Evolutionary conservation across 371 early-diverging fungal species (phyloP).

Genomic region (Cokeromyces recurvatus): DNA sequence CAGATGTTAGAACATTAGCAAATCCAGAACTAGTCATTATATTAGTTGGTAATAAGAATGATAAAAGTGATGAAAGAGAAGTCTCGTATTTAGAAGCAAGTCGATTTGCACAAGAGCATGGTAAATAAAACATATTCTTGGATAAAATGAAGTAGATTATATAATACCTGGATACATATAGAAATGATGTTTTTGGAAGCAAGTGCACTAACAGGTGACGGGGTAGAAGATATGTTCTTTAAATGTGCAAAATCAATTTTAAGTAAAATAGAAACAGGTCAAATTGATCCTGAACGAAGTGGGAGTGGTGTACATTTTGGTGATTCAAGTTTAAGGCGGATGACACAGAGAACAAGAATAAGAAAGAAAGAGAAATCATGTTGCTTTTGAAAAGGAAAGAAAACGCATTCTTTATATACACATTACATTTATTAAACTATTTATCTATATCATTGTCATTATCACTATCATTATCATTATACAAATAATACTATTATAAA

Average conservation of each 20-base stretch:
- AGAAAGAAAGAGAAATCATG: conserved; percentile 51
- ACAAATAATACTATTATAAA: no score
- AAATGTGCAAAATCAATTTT: conserved; percentile 58
- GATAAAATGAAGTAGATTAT: background rate
- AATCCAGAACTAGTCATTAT: conserved; percentile 64
- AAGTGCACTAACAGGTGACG: conserved; percentile 57
- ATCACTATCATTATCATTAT: no score
- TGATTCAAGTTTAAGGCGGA: conserved; percentile 55
- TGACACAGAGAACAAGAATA: conserved; percentile 55
- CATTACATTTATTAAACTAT: no score
- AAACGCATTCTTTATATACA: no score
- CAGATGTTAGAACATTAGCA: conserved; percentile 60
- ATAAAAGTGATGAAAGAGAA: conserved; percentile 54
- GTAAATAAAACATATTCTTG: conserved; percentile 24
- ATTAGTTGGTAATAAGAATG: conserved; percentile 72
- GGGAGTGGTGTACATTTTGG: conserved; percentile 63
- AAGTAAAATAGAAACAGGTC: conserved; percentile 60
- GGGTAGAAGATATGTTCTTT: conserved; percentile 59
- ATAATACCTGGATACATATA: no score
- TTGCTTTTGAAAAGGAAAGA: conserved; percentile 33
- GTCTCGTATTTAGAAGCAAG: conserved; percentile 65
- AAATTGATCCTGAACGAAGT: conserved; percentile 60
- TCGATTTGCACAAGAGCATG: conserved; percentile 66
- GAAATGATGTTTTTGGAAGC: conserved; percentile 64
- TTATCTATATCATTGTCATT: no score